phyloP scores from a whole-genome alignment of 768 basidiomycete species.

The Favolaschia claudopus region DNA sequence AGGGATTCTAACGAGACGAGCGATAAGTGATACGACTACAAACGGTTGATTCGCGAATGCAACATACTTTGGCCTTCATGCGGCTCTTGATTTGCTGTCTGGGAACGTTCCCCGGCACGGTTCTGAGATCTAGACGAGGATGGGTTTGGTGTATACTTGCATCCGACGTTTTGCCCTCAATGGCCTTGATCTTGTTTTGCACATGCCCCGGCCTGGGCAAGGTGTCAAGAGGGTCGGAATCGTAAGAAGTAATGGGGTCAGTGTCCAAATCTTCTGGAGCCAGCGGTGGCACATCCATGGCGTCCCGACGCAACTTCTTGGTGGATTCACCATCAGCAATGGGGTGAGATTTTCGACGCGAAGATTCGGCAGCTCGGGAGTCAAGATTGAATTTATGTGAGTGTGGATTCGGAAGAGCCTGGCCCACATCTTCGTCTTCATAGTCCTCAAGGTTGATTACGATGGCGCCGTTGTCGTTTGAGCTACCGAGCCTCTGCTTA shows the following conservation, averaged over 20 bases:
- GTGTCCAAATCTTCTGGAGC: constrained; percentile 7
- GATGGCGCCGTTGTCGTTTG: too few species aligned
- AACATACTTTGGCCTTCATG: constrained; percentile 19
- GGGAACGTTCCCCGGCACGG: not conserved
- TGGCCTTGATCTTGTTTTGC: not conserved
- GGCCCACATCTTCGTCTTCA: too few species aligned
- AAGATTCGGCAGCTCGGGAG: not conserved
- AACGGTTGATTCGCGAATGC: not conserved
- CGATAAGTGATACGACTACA: not conserved
- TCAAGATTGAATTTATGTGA: not conserved
- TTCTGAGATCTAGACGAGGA: not conserved
- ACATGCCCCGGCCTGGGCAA: not conserved
- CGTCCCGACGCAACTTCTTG: not conserved
- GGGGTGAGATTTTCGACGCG: not conserved
- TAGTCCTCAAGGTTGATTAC: too few species aligned
- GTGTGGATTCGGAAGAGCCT: not conserved
- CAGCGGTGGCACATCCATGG: not conserved
- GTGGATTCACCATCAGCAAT: not conserved
- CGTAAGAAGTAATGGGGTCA: constrained; percentile 9
- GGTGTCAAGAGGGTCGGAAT: too few species aligned
- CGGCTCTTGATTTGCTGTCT: not conserved
- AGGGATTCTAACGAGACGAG: not conserved
- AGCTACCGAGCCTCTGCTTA: too few species aligned
- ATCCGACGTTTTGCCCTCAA: not conserved
- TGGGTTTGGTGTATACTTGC: not conserved